Evolutionary conservation across 805 yeast genomes (phyloP), one percentile per base, ranked within the genome.

Genomic region (Metschnikowia rubicola): DNA sequence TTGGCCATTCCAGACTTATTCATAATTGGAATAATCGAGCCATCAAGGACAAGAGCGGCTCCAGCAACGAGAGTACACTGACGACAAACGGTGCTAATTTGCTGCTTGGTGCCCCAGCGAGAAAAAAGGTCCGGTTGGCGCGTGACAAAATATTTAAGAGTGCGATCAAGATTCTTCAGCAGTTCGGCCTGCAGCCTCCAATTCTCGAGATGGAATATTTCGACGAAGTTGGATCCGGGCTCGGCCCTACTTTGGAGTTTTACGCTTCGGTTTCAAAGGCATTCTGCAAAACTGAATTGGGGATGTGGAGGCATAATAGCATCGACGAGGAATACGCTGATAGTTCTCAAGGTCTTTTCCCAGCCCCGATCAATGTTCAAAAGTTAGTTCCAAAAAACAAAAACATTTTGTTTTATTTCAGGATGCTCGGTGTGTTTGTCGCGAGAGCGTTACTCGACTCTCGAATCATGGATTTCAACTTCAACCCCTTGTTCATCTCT

Each of bases 181-280:
- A 79, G 41, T 85, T 88, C 62, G 96, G 94, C 0, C 68, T 86
- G 0, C 76, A 84, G n/a, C 90, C 96, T 1, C 85, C 89, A 29
- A 72, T 87, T 4, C 67, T 92, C 19, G 98, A 92, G 57, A 83
- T 94, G 46, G 96, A 91, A 62, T 92, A 86, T 58, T 81, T 77
- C 52, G 90, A 85, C 54, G 99, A 92, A 63, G 96, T 78, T 7
- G 99, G 98, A n/a, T 84, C 96, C 0, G 99, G 99, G 0, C 68
- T 90, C 38, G 99, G 99, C 0, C 99, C 99, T 3, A 92, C 99
- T 0, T 71, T 91, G 53, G 99, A 92, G 65, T 92, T 94, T 60
- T 92, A 89, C 60, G 82, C 97, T 0, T 71, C 75, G 12, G 89
- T 88, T 2, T 89, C 97, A 0, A 80, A 74, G 47, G 90, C 84